Evolutionary conservation across 2,329 filamentous ascomycete species (phyloP).

Genomic region (Trichoderma semiorbis): DNA sequence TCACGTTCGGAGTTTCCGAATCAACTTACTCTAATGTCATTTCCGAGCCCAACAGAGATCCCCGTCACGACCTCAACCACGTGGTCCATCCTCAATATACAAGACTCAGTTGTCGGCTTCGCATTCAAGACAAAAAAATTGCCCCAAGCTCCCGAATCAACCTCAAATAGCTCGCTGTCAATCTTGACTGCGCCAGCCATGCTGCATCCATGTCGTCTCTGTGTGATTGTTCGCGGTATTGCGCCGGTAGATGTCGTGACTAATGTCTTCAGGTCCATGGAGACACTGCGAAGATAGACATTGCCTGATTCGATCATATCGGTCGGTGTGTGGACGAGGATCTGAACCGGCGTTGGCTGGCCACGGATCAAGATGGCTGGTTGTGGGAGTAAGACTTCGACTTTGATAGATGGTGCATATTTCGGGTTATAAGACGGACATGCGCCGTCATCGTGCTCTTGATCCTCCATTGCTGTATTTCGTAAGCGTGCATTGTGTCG

Average conservation of each 20-base stretch:
- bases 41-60: constrained; percentile 4
- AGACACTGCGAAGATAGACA: not conserved
- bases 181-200: constrained; percentile 5
- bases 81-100: not conserved
- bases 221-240: not conserved
- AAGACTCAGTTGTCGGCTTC: constrained; percentile 10
- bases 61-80: constrained; percentile 4
- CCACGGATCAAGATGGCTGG: constrained; percentile 3
- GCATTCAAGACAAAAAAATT: constrained; percentile 12
- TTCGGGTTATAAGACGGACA: not conserved
- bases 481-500: not conserved
- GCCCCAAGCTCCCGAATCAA: constrained; percentile 8
- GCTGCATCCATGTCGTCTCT: constrained; percentile 2
- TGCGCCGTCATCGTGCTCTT: not conserved
- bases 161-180: constrained; percentile 3
- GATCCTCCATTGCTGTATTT: not conserved
- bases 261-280: not conserved
- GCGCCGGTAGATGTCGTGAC: not conserved
- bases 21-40: not conserved
- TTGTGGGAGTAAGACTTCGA: constrained; percentile 2
- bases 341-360: not conserved
- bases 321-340: not conserved
- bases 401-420: not conserved
- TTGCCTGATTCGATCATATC: not conserved
- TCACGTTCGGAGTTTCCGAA: not conserved